A percentile compares a stretch with the other conserved stretches of the same genome.
These are phyloP conservation scores for Ustilago lituana DNA, from an alignment of 1,284 basidiomycete genomes.

Conservation along the genomic window DNA sequence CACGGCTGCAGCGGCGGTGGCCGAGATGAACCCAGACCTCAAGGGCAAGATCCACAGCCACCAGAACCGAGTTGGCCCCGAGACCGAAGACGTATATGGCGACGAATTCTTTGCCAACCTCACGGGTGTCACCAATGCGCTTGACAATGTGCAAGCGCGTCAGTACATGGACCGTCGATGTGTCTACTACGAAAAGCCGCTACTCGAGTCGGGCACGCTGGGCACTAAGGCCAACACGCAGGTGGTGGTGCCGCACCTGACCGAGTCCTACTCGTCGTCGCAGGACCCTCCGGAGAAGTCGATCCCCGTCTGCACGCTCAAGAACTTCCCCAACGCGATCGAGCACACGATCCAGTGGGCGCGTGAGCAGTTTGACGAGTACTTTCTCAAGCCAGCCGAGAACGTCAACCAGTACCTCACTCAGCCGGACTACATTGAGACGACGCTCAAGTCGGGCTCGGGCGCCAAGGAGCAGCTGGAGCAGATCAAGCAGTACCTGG, in stretches of 20 bases:
- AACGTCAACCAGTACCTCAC: constrained; percentile 96
- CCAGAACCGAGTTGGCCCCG: constrained; percentile 89
- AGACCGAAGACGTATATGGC: constrained; percentile 93
- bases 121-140: constrained; percentile 98
- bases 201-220: constrained; percentile 96
- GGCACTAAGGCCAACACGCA: constrained; percentile 99
- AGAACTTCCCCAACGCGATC: constrained; percentile 99
- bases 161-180: constrained; percentile 99
- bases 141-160: constrained; percentile 95
- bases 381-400: constrained; percentile 93
- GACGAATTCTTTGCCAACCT: constrained; percentile 84
- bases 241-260: constrained; percentile 92
- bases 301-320: constrained; percentile 96
- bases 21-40: constrained; percentile 95
- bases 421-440: constrained; percentile 94
- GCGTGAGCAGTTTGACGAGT: constrained; percentile 87
- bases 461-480: constrained; percentile 74
- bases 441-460: constrained; percentile 77
- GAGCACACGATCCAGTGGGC: constrained; percentile 98
- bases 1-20: constrained; percentile 88
- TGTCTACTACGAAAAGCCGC: constrained; percentile 94
- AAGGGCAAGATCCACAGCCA: constrained; percentile 86
- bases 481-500: constrained; percentile 89
- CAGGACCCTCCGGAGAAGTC: constrained; percentile 99
- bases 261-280: constrained; percentile 97